phyloP scores from a whole-genome alignment of 192 early-diverging fungal genomes.

The Coemansia reversa region DNA sequence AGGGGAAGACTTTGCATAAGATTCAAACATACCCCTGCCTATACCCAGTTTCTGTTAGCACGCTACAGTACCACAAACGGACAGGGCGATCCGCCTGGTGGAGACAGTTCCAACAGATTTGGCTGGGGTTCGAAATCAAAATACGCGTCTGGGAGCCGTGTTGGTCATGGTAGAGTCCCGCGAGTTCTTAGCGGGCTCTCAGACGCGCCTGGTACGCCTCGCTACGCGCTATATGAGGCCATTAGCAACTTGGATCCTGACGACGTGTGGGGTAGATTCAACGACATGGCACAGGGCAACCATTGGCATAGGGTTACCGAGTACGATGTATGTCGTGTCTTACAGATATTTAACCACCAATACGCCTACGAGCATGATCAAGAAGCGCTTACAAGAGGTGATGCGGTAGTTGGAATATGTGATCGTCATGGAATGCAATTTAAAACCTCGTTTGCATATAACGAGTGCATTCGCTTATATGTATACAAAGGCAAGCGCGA shows the following conservation, averaged over 20 bases:
- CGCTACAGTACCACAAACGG: neutral
- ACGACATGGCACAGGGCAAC: constrained; percentile 14
- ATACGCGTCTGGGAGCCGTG: neutral
- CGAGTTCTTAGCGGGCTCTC: neutral
- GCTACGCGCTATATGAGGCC: constrained; percentile 24
- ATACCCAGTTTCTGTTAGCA: constrained; percentile 2
- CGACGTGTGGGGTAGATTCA: constrained; percentile 32
- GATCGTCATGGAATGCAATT: constrained; percentile 10
- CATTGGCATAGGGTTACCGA: constrained; percentile 38
- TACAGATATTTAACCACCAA: constrained; percentile 41
- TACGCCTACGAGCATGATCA: constrained; percentile 27
- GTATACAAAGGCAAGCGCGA: constrained; percentile 20
- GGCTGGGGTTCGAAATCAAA: neutral
- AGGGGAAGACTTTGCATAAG: neutral
- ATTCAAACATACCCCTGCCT: constrained; percentile 1
- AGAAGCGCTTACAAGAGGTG: constrained; percentile 15
- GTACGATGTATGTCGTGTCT: constrained; percentile 27
- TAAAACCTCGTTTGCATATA: constrained; percentile 18
- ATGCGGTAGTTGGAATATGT: constrained; percentile 15
- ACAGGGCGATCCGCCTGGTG: neutral
- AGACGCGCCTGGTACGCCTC: constrained; percentile 13
- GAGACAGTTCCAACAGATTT: neutral
- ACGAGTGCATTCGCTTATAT: constrained; percentile 42
- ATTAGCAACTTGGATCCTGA: constrained; percentile 21
- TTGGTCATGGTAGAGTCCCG: neutral